Evolutionary conservation across 2,329 filamentous ascomycete species (phyloP), one percentile per base, ranked within the genome.

Genomic region (Penicillium sp.): DNA sequence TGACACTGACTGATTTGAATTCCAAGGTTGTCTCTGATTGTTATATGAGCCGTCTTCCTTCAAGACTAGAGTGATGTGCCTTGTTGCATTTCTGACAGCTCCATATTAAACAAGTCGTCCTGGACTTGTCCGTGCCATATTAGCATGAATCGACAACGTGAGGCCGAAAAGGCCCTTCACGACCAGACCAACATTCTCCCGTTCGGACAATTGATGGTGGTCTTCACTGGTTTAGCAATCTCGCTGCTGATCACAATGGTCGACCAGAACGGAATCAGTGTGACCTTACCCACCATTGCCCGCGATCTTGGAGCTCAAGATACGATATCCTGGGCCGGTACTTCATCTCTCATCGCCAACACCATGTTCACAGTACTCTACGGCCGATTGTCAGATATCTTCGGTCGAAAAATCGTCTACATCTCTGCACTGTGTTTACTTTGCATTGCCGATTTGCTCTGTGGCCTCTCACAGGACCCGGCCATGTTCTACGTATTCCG

Each of bases 321-420:
- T 48, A 69, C 68, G 2, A 83, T 83, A 41, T 88, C 88, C 61
- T 88, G 84, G 86, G 79, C 82, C 10, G 85, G 84, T 1, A 88
- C 85, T 4, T 82, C 81, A 13, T 89, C 86, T 56, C 72, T 89
- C 4, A 76, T 89, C 4, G 80, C 83, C 3, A 82, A 80, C 48
- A 84, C 83, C 0, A 78, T 80, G 29, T 86, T 85, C 55, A 82
- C 83, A 55, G 80, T 84, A 51, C 72, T 86, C 0, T 85, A 85
- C 61, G 82, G 82, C 18, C 75, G 81, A 2, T 58, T 84, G 3
- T 83, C 81, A 0, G 81, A 84, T 63, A 78, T 84, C 1, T 76
- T 83, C 44, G 81, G 81, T 18, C 75, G 82, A 15, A 84, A 84
- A 62, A 72, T 75, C 6, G 73, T 85, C 6, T 79, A 81, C 44